These are phyloP conservation scores for Letharia columbiana DNA, from an alignment of 495 filamentous ascomycete species.

Conservation along the genomic window DNA sequence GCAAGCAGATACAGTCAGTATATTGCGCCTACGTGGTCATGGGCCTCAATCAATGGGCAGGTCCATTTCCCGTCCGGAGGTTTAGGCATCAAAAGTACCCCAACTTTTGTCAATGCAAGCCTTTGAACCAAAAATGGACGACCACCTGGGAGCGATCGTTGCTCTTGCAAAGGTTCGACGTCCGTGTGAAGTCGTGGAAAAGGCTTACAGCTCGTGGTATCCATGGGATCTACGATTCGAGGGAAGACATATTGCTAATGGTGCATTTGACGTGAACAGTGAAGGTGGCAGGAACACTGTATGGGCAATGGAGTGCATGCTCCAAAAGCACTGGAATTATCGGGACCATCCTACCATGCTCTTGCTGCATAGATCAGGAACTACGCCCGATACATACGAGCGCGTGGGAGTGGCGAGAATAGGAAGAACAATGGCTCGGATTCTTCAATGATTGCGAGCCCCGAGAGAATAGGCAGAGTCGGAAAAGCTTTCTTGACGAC, in stretches of 20 bases:
- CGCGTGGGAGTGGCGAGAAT: background rate
- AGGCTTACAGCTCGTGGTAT: background rate
- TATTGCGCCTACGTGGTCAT: slow-evolving; percentile 17
- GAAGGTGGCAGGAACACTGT: background rate
- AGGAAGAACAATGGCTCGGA: background rate
- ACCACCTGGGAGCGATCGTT: background rate
- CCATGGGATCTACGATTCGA: background rate
- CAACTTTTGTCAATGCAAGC: background rate
- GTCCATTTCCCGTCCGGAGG: background rate
- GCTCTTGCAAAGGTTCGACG: background rate
- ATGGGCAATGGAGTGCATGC: background rate
- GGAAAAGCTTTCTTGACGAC: background rate
- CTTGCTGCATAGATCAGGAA: background rate
- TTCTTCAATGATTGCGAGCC: background rate
- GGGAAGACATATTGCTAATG: background rate
- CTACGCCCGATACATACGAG: background rate
- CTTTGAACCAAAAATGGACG: background rate
- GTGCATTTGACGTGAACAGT: background rate
- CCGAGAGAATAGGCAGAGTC: background rate
- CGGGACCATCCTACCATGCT: background rate
- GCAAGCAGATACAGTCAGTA: slow-evolving; percentile 5
- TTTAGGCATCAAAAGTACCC: background rate
- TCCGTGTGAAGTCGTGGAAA: background rate
- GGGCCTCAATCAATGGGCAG: slow-evolving; percentile 10
- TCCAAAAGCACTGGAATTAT: background rate